Percentiles rank a stretch among this genome's conserved stretches.
phyloP scores from a whole-genome alignment of 768 basidiomycete genomes.

The Rhizopogon roseolus region DNA sequence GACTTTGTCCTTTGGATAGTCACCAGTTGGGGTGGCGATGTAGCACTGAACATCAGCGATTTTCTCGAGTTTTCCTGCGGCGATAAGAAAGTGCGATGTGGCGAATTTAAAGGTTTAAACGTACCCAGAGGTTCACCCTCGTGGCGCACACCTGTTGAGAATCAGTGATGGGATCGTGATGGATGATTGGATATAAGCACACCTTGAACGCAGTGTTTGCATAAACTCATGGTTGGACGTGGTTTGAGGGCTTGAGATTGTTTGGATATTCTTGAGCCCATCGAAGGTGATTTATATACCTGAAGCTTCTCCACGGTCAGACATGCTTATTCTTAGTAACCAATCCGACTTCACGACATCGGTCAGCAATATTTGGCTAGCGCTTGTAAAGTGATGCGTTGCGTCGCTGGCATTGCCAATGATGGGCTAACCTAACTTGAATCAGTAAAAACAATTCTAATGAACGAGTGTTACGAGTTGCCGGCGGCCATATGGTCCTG shows the following conservation, averaged over 20 bases:
- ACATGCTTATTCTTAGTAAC: not conserved
- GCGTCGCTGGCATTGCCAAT: too few relatives aligned
- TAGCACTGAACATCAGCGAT: conserved; percentile 48
- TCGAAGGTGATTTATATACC: not conserved
- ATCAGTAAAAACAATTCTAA: too few relatives aligned
- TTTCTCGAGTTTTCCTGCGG: conserved; percentile 40
- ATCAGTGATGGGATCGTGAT: not conserved
- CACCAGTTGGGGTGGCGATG: conserved; percentile 45
- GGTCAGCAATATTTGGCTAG: too few relatives aligned
- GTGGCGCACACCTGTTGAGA: conserved; percentile 40
- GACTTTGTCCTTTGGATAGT: conserved; percentile 52
- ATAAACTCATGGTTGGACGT: conserved; percentile 40
- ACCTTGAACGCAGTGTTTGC: conserved; percentile 55
- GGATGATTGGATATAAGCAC: conserved; percentile 3
- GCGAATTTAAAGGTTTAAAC: not conserved
- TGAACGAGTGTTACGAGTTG: not conserved
- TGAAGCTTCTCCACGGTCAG: not conserved
- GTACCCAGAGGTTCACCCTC: conserved; percentile 44
- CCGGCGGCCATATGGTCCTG: not conserved
- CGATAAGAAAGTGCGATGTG: not conserved
- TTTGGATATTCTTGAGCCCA: not conserved
- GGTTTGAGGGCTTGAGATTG: not conserved
- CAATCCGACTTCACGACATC: not conserved
- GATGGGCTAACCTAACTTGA: too few relatives aligned
- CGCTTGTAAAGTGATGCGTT: too few relatives aligned